Conservation (phyloP, 192 early-diverging fungal species). For the Fimicolochytrium jonesii region DNA sequence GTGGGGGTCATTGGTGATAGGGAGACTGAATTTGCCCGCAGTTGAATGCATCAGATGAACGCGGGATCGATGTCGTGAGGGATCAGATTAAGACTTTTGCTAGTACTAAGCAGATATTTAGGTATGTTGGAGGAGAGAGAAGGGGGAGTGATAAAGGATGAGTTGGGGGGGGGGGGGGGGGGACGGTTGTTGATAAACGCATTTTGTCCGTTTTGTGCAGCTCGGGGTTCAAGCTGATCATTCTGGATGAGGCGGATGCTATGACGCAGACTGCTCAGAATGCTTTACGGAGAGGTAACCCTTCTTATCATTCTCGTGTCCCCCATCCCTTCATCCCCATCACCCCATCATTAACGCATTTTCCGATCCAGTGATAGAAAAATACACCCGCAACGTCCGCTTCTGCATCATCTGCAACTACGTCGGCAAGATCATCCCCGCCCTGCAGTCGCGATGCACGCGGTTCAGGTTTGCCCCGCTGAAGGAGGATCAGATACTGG, state of each 20-base stretch:
- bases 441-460: slow-evolving; percentile 98
- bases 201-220: too few species aligned
- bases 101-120: slow-evolving; percentile 89
- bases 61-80: slow-evolving; percentile 96
- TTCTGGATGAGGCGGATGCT: slow-evolving; percentile 95
- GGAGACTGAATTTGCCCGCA: too few species aligned
- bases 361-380: slow-evolving; percentile 84
- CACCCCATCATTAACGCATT: too few species aligned
- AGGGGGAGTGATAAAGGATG: too few species aligned
- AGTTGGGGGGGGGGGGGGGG: too few species aligned
- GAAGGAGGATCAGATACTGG: slow-evolving; percentile 69
- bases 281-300: slow-evolving; percentile 85
- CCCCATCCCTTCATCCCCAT: too few species aligned
- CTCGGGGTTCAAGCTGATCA: slow-evolving; percentile 91
- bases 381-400: slow-evolving; percentile 95
- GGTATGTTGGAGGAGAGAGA: too few species aligned
- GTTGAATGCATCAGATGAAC: slow-evolving; percentile 97
- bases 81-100: slow-evolving; percentile 99
- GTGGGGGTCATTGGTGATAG: too few species aligned
- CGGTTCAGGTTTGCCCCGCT: slow-evolving; percentile 93
- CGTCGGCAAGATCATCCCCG: slow-evolving; percentile 94
- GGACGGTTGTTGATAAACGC: too few species aligned
- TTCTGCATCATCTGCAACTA: slow-evolving; percentile 99
- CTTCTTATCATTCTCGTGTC: too few species aligned
- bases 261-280: slow-evolving; percentile 93